Base-by-base conservation (phyloP, 2,329 filamentous ascomycete genomes). In the Neonectria neomacrospora region DNA sequence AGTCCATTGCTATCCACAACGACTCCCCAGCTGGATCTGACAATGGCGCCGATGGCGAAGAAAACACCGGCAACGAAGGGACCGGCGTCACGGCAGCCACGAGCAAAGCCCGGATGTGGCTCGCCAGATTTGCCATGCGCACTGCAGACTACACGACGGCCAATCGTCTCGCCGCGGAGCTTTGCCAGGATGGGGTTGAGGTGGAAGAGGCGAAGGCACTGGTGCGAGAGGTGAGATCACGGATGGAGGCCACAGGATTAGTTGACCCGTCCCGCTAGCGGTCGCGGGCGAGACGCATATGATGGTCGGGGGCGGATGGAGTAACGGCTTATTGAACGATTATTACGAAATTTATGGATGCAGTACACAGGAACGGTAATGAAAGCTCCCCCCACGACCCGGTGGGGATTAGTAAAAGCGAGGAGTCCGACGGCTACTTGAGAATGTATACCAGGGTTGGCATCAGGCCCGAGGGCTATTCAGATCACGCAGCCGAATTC, bases 121-220 rank as follows among this genome's bases (percentile, higher is more conserved):
- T 99, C 60, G 96, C 96, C 16, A 88, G 89, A 59, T 91, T 90
- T 80, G 91, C 93, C 12, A 91, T 97, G 80, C 85, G 87, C 39
- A 87, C 86, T 11, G 89, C 89, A 41, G 93, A 97, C 77, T 92
- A 92, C 71, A 83, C 85, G 32, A 86, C 91, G 20, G 93, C 93
- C 4, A 91, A 91, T 79, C 88, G 93, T 66, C 81, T 98, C 44
- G 94, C 94, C 0, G 93, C 90, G 65, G 96, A 99, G 79, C 82
- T 99, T 48, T 97, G 94, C 76, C 93, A 97, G 78, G 96, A 99
- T 78, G 96, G 96, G 0, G 90, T 96, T 26, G 96, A 98, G 78
- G 93, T 98, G 2, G 96, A 99, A 76, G 96, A 99, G 78, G 96
- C 96, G 28, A 98, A 98, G 80, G 93, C 94, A 3, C 81, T 98